Evolutionary conservation across 352 stramenopile species (phyloP).

Genomic region (Phytophthora cryptogea): DNA sequence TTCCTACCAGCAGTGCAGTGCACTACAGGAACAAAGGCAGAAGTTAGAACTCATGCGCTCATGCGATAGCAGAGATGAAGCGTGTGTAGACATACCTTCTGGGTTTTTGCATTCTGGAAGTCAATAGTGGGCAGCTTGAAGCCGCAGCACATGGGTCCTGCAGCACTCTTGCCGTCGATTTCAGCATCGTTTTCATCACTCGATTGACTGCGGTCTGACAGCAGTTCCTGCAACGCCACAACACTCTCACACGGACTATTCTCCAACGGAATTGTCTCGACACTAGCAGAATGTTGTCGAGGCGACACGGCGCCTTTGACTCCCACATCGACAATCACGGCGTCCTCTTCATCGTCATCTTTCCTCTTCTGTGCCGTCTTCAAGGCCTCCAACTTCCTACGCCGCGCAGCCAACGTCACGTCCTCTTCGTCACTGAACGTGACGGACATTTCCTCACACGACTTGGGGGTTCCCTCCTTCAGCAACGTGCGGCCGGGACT

Average conservation of each 20-base stretch:
- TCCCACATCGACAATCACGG: conserved; percentile 21
- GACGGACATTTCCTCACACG: conserved; percentile 16
- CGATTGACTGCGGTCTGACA: conserved; percentile 31
- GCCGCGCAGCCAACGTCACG: conserved; percentile 26
- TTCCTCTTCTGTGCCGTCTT: conserved; percentile 4
- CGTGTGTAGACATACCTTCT: conserved; percentile 53
- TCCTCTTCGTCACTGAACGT: conserved; percentile 29
- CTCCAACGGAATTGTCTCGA: conserved; percentile 43
- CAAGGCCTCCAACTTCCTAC: conserved; percentile 25
- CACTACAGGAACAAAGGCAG: conserved; percentile 36
- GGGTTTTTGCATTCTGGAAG: conserved; percentile 72
- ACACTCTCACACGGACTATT: conserved; percentile 60
- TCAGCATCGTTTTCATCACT: conserved; percentile 29
- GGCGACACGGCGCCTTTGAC: conserved; percentile 6
- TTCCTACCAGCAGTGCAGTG: conserved; percentile 84
- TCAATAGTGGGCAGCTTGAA: conserved; percentile 55
- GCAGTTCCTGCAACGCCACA: conserved; percentile 54
- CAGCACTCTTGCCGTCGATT: conserved; percentile 21
- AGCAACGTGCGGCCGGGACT: conserved; percentile 27
- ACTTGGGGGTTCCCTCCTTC: conserved; percentile 11
- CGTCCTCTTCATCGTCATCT: conserved; percentile 5
- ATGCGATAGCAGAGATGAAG: no score
- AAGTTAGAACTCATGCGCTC: neutral
- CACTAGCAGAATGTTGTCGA: conserved; percentile 22
- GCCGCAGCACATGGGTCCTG: conserved; percentile 43